Base-by-base conservation (phyloP, 2,329 filamentous ascomycete genomes). In the Fonsecaea pugnacius region DNA sequence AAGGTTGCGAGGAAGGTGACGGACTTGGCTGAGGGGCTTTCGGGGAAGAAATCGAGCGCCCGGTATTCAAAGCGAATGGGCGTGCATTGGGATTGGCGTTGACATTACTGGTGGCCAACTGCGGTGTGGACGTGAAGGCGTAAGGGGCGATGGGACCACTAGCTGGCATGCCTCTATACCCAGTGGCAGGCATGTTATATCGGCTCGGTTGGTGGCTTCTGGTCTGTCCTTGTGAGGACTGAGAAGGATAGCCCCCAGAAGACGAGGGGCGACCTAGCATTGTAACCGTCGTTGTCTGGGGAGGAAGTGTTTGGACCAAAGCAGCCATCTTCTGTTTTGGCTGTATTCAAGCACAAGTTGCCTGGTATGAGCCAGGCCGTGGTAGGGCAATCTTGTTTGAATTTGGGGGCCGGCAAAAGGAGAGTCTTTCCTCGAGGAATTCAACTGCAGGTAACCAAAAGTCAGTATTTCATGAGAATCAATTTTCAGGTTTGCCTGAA, bases 291-390 rank as follows among this genome's bases (percentile, higher is more conserved):
- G 89, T 88, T 74, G 88, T 87, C 78, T 91, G 89, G 80, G 91
- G 89, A 73, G 90, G 86, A 75, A 90, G 91, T 67, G 89, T 87
- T 80, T 94, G 91, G 74, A 93, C 89, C 82, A 94, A 84, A 78
- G 91, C 90, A 82, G 91, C 91, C 91, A 95, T 94, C 77, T 76
- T 89, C 48, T 40, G 10, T 55, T 51, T 60, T 18, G 32, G 21
- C 14, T 21, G 35, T 32, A 48, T 63, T 46, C 61, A 35, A 50
- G 48, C 52, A 61, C 18, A 43, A 43, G 50, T 12, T 50, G 32
- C 16, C 35, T 53, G 21, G 33, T 24, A 36, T 24, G 27, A 24
- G 58, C 27, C 24, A 14, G 50, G 30, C 32, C 43, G 58, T 53
- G 58, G 43, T 60, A 43, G 48, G 46, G 48, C 16, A 48, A 61